A percentile compares a stretch with the other conserved stretches of the same genome.
Evolutionary conservation across 495 filamentous ascomycete species (phyloP).

Genomic region (Neurospora sp.): DNA sequence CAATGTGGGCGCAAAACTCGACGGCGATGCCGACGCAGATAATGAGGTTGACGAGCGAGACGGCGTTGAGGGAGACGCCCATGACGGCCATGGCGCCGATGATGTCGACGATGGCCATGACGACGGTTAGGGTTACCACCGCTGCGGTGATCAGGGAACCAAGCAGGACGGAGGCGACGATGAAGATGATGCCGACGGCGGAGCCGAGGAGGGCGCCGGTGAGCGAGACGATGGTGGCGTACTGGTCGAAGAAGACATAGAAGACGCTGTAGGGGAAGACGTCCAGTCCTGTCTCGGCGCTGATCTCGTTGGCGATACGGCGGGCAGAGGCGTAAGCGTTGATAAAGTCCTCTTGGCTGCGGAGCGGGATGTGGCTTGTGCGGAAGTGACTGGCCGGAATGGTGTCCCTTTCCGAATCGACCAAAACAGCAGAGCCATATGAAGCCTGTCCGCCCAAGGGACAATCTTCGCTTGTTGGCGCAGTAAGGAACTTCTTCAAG

Average conservation of each 20-base stretch:
- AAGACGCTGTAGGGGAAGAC: conserved; percentile 95
- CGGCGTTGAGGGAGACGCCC: conserved; percentile 86
- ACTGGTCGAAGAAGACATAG: conserved; percentile 99
- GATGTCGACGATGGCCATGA: conserved; percentile 92
- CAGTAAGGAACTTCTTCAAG: conserved; percentile 65
- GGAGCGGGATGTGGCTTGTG: conserved; percentile 74
- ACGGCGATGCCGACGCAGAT: conserved; percentile 94
- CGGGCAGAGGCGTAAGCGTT: conserved; percentile 79
- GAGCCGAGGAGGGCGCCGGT: conserved; percentile 70
- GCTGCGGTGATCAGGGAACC: conserved; percentile 75
- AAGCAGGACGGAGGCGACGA: conserved; percentile 65
- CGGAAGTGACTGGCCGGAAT: conserved; percentile 84
- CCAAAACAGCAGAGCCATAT: conserved; percentile 76
- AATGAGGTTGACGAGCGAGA: conserved; percentile 91
- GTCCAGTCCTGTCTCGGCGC: conserved; percentile 52
- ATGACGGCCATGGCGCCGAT: conserved; percentile 87
- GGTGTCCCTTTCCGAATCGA: conserved; percentile 53
- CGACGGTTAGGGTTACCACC: conserved; percentile 73
- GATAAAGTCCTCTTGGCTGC: conserved; percentile 90
- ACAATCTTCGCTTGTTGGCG: conserved; percentile 74
- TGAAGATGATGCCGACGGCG: conserved; percentile 72
- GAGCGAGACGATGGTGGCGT: conserved; percentile 69
- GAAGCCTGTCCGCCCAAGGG: conserved; percentile 79
- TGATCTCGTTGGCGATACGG: conserved; percentile 71
- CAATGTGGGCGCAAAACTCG: conserved; percentile 96